Evolutionary conservation across 2,329 filamentous ascomycete species (phyloP), one percentile per base, ranked within the genome.

Genomic region (Xylaria sp.): DNA sequence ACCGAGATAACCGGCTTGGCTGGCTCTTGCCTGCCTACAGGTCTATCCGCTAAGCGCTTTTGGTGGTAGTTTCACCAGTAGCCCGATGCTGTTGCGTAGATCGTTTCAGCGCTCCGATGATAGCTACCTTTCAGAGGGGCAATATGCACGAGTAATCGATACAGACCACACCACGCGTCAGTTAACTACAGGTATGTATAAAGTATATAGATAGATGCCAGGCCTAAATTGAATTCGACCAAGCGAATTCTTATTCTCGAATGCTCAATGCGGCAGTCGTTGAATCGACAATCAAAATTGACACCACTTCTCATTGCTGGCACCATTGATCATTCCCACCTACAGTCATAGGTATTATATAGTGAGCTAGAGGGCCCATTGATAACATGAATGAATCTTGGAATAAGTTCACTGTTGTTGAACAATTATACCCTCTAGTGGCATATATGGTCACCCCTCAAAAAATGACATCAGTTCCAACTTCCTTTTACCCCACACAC

Each of bases 1-100:
- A 54, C 48, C 33, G 48, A 49, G 57, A 17, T 54, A 62, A 40
- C 31, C 20, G 46, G 23, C 48, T 61, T 61, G 49, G 49, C 49
- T 53, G n/a, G 44, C 28, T 53, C 17, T 49, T 48, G 59, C 54
- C n/a, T 42, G 26, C 54, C 38, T 31, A 13, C 23, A 40, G 31
- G 6, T n/a, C 17, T 20, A 26, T 4, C 20, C 54, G 6, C 54
- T 57, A 57, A 11, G 54, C 54, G 33, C 28, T 57, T 57, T 26
- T 33, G n/a, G 54, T 6, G 23, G 2, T 57, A 57, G 53, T 33
- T 33, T 33, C 28, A 38, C 36, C 36, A 13, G 36, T 38, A 38
- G 36, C 10, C 36, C 10, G 36, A 10, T 38, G 36, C 10, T 38
- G 1, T 10, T 38, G 36, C 36, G 36, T 38, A 38, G 36, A 38